Percentiles rank a stretch among this genome's conserved stretches.
Evolutionary conservation across 192 early-diverging fungal genomes (phyloP).

Genomic region (Umbelopsis sp.): DNA sequence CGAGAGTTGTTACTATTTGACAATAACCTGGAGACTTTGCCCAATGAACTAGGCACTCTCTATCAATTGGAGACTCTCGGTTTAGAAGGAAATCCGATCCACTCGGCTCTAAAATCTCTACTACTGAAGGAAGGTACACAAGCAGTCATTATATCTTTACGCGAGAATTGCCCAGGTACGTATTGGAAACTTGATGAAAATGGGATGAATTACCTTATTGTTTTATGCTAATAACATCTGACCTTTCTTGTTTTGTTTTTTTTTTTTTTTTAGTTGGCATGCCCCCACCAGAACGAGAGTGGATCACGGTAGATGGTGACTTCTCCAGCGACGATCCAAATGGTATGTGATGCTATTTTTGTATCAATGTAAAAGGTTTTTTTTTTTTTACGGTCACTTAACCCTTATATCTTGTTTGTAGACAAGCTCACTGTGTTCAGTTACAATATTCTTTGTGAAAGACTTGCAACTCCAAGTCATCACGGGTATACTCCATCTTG

Average conservation of each 20-base stretch:
- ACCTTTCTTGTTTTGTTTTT: not conserved
- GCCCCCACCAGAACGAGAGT: slow-evolving; percentile 85
- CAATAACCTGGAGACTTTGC: slow-evolving; percentile 83
- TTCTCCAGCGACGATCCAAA: slow-evolving; percentile 51
- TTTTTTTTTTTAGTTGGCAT: slow-evolving; percentile 56
- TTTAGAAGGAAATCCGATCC: slow-evolving; percentile 93
- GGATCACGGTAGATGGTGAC: slow-evolving; percentile 86
- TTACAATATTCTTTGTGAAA: slow-evolving; percentile 91
- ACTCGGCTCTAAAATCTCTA: slow-evolving; percentile 75
- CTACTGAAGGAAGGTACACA: slow-evolving; percentile 87
- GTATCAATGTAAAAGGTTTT: not conserved
- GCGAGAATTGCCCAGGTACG: slow-evolving; percentile 85
- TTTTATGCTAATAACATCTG: not conserved
- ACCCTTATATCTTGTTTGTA: too few species aligned
- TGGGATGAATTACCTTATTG: not conserved
- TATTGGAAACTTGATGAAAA: not conserved
- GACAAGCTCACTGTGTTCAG: slow-evolving; percentile 89
- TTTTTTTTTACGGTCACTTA: not conserved
- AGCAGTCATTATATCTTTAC: slow-evolving; percentile 80
- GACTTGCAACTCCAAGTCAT: slow-evolving; percentile 83
- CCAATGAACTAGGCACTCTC: slow-evolving; percentile 85
- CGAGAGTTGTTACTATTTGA: slow-evolving; percentile 89
- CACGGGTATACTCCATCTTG: slow-evolving; percentile 96
- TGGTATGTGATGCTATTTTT: slow-evolving; percentile 12
- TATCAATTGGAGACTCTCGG: slow-evolving; percentile 90